Percentiles rank a stretch among this genome's conserved stretches.
Conservation (phyloP, 148 eudicot species). For the Euryodendron excelsum region DNA sequence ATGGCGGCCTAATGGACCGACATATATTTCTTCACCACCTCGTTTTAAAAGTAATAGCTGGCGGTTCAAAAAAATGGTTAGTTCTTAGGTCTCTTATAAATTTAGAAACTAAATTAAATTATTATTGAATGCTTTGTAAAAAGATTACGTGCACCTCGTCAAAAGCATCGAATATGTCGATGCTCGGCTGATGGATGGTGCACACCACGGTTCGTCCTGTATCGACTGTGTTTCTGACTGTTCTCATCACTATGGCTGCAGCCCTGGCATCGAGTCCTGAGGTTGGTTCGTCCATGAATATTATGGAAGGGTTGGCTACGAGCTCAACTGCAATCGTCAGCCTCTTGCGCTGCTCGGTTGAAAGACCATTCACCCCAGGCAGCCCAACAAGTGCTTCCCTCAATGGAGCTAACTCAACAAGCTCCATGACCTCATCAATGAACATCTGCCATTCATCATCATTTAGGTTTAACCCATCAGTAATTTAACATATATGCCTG, state of each 20-base stretch:
- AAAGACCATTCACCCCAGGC: constrained; percentile 24
- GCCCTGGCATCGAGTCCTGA: constrained; percentile 28
- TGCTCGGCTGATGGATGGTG: constrained; percentile 27
- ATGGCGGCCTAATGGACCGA: constrained; percentile 62
- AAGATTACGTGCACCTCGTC: constrained; percentile 16
- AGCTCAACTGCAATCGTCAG: constrained; percentile 25
- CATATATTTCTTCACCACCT: constrained; percentile 61
- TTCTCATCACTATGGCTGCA: constrained; percentile 24
- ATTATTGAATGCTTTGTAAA: too few species aligned
- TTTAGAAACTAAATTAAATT: not conserved
- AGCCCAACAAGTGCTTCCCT: constrained; percentile 19
- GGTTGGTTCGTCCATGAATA: constrained; percentile 28
- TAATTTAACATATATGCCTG: not conserved
- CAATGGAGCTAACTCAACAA: constrained; percentile 41
- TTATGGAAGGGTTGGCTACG: constrained; percentile 21
- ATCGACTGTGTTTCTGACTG: constrained; percentile 23
- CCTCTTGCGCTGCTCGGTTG: constrained; percentile 23
- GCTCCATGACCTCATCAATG: constrained; percentile 48
- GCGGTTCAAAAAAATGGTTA: not conserved
- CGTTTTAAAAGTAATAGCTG: constrained; percentile 30
- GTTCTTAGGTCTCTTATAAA: not conserved
- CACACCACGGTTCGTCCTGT: constrained; percentile 27
- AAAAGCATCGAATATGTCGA: constrained; percentile 23
- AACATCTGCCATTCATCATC: constrained; percentile 40
- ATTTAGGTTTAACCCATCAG: not conserved